Evolutionary conservation across 768 basidiomycete genomes (phyloP).

Genomic region (Hysterangium stoloniferum): DNA sequence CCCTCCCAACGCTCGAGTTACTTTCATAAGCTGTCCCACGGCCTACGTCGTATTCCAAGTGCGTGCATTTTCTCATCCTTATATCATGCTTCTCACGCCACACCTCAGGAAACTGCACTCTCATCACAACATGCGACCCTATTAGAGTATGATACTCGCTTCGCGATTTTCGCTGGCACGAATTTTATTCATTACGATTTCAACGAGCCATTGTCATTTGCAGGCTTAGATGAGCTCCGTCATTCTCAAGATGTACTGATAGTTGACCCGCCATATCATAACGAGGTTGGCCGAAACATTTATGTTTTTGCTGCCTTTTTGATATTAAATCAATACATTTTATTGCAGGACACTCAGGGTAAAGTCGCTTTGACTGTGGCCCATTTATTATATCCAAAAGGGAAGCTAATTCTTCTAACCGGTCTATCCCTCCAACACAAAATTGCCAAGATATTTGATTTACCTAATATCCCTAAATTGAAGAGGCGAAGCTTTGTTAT

Average conservation of each 20-base stretch:
- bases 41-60: slow-evolving; percentile 9
- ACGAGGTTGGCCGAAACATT: background rate
- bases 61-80: background rate
- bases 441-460: slow-evolving; percentile 1
- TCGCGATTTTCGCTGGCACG: background rate
- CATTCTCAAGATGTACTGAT: slow-evolving; percentile 5
- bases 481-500: background rate
- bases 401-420: slow-evolving; percentile 3
- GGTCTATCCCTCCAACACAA: background rate
- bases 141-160: slow-evolving; percentile 6
- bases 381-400: slow-evolving; percentile 2
- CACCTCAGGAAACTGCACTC: background rate
- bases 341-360: background rate
- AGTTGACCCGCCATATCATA: slow-evolving; percentile 9
- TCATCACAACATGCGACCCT: background rate
- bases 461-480: background rate
- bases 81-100: background rate
- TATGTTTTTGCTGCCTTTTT: background rate
- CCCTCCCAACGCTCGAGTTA: background rate
- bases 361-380: slow-evolving; percentile 2
- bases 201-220: slow-evolving; percentile 1
- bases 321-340: background rate
- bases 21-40: slow-evolving; percentile 11
- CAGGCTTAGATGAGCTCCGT: background rate
- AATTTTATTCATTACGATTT: slow-evolving; percentile 7